Evolutionary conservation across 257 asterid species (phyloP), one percentile per base, ranked within the genome.

Genomic region (Fraxinus cuspidata): DNA sequence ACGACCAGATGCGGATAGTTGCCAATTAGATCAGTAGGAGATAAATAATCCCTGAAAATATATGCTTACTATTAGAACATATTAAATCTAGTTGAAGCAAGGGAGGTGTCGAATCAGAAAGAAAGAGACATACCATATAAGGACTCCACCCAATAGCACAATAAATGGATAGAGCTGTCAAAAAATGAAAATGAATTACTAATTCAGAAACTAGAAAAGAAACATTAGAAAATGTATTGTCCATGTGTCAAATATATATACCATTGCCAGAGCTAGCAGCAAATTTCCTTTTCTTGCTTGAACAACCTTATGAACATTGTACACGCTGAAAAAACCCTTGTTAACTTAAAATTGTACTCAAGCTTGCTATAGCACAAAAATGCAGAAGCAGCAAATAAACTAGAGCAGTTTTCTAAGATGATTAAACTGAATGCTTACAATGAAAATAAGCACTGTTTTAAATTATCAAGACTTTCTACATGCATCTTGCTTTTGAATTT

Each of bases 261-360:
- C 98, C 98, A 94, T 92, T 72, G 98, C 97, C 88, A 94, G 82
- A 58, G 98, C 98, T 70, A 85, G 86, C 1, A 82, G 78, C 98
- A 94, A 90, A 85, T 86, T 92, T 85, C 96, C 97, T 75, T 91
- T 94, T 85, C 92, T 90, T 81, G 91, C 90, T 78, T 82, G 85
- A 75, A 94, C 96, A 83, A 94, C 94, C 80, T 85, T 88, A 70
- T 83, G 80, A 77, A 92, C 98, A 82, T 90, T 90, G 79, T 83
- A 63, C 75, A 88, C 84, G 31, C 97, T 94, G 96, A 86, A 90
- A 16, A 81, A 13, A 78, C 84, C 75, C 70, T 74, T 42, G 73
- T 34, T 37, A 34, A 66, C 67, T 47, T 65, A 77, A 63, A 77
- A 31, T 42, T 75, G 67, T 9, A 23, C 74, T 60, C 83, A 40